Conservation (phyloP, 306 rosid genomes). For the Cajanus cajan region DNA sequence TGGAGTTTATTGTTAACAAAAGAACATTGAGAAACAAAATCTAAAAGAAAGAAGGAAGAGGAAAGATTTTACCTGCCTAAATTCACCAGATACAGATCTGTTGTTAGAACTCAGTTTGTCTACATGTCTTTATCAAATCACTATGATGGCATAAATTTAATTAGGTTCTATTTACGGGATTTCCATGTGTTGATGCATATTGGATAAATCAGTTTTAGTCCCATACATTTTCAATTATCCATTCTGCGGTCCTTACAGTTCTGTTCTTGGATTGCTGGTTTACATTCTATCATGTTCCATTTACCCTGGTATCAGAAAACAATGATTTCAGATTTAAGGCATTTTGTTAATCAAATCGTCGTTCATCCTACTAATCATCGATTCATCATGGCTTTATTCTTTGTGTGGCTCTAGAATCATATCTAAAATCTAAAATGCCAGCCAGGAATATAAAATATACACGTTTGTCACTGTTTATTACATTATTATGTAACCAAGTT, state of each 20-base stretch:
- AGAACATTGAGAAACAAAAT: not conserved
- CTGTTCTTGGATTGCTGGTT: not conserved
- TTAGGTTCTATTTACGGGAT: not conserved
- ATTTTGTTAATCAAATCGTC: not conserved
- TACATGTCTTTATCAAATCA: not conserved
- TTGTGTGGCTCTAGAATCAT: not conserved
- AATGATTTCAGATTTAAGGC: not conserved
- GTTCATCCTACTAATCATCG: not conserved
- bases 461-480: not conserved
- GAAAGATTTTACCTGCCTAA: not conserved
- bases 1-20: not conserved
- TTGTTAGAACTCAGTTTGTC: not conserved
- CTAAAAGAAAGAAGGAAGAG: not conserved
- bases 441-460: not conserved
- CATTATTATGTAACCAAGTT: not conserved
- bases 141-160: not conserved
- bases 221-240: not conserved
- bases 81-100: not conserved
- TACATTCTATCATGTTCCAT: not conserved
- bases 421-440: slow-evolving; percentile 19
- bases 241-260: not conserved
- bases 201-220: not conserved
- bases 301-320: not conserved
- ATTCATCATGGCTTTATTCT: not conserved
- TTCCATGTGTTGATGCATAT: not conserved